Evolutionary conservation across 352 stramenopile species (phyloP).

Genomic region (Pilasporangium apinafurcum): DNA sequence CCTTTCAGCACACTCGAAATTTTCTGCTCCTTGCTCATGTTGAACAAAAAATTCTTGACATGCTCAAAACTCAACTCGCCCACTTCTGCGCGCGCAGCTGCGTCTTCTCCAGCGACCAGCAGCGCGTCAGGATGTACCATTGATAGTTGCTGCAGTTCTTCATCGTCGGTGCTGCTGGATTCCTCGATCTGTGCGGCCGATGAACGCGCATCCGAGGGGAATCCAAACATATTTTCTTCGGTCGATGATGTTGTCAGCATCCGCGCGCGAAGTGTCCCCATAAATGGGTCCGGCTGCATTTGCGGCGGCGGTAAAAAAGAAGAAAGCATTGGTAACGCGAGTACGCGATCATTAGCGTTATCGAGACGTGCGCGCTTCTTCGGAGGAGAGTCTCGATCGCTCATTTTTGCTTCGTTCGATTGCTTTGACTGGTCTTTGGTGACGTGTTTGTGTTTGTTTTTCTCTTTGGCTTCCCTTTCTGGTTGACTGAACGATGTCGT

Average conservation of each 20-base stretch:
- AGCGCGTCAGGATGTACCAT: conserved; percentile 44
- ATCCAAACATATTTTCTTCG: conserved; percentile 5
- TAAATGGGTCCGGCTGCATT: too few species aligned
- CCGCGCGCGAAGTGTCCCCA: background rate
- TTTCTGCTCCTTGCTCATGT: conserved; percentile 46
- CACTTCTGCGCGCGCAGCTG: conserved; percentile 7
- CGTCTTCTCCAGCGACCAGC: conserved; percentile 18
- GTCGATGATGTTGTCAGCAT: background rate
- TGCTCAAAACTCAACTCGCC: conserved; percentile 60
- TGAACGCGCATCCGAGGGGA: background rate
- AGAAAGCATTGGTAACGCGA: conserved; percentile 7
- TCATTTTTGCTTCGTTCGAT: background rate
- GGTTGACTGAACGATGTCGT: too few species aligned
- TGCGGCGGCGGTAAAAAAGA: background rate
- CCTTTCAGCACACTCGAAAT: conserved; percentile 43
- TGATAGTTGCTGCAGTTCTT: conserved; percentile 66
- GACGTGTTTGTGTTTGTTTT: too few species aligned
- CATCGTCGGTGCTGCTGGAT: conserved; percentile 71
- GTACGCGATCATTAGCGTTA: conserved; percentile 7
- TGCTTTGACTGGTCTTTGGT: conserved; percentile 1
- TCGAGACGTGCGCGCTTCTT: conserved; percentile 26
- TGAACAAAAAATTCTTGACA: conserved; percentile 50
- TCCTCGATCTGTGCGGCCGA: conserved; percentile 33
- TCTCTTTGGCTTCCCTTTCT: too few species aligned
- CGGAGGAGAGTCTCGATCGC: conserved; percentile 20